Evolutionary conservation across 2,329 filamentous ascomycete genomes (phyloP), one percentile per base, ranked within the genome.

Genomic region (Grosmannia clavigera): DNA sequence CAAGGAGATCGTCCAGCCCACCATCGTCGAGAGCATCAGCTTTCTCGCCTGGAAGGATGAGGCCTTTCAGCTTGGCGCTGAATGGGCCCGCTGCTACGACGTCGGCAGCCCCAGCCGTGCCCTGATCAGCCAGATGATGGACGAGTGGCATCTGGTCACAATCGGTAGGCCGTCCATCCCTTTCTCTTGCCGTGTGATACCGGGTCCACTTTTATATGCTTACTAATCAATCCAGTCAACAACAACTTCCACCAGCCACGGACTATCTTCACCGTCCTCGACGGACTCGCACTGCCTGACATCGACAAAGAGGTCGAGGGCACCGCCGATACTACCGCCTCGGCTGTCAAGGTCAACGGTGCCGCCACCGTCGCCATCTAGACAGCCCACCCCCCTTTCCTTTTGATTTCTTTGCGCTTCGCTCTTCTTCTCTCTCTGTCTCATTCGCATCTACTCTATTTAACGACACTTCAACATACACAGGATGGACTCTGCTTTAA

Each of bases 1-100:
- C 61, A 95, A 97, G 72, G 94, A 99, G 74, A 96, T 99, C 70
- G 92, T 99, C n/a, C 94, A 99, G 73, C 94, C 94, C 16, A 99
- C 94, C n/a, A 96, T 99, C 68, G 94, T 99, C 58, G 94, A 99
- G 76, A 95, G 90, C 22, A 87, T 99, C 71, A 95, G 90, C 71
- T 99, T 99, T 81, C 78, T 99, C 59, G 94, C 94, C 2, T 99
- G 94, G 94, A 95, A 95, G 75, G 94, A 99, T 67, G 94, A 99
- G 74, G 95, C 95, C 19, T 99, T 91, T 78, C 84, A 89, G 63
- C 81, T 99, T 11, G 94, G 94, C 59, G 81, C 87, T 61, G 92
- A 99, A 70, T 99, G 94, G 94, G 89, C 90, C 27, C 89, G 90
- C 68, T 99, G 94, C 71, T 90, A 95, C 70, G 83, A 91, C 46